Evolutionary conservation across 2,329 filamentous ascomycete species (phyloP), one percentile per base, ranked within the genome.

Genomic region (Sordariomycetes sp.): DNA sequence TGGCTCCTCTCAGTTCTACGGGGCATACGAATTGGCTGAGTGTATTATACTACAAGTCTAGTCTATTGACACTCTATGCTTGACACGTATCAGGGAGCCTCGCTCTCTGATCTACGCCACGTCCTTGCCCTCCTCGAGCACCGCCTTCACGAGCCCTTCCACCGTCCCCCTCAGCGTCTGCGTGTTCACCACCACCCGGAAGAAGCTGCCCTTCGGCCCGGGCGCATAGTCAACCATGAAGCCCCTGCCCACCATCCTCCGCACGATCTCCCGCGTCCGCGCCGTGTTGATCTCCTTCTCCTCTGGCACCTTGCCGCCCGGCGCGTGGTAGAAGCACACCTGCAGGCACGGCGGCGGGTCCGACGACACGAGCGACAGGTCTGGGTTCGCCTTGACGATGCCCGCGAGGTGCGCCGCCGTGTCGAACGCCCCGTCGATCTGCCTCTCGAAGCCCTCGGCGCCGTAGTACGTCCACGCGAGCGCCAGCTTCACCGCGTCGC

Each of bases 391-490:
- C 5, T 76, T 71, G 2, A 97, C 68, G 1, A 85, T 70, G 0
- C 67, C 68, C 0, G 87, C 83, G n/a, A 97, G 76, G 64, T 89
- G 79, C 3, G 78, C 75, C 0, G 91, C 91, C 60, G 83, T 79
- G 11, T 77, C 79, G 66, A 93, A 96, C 0, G 88, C 92, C 35
- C 79, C 72, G 64, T 93, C 86, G 57, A 92, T 80, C 66, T 87
- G 84, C 12, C 69, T 64, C 63, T 79, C 82, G 68, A 95, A 94
- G 1, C 93, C 90, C 3, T 76, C 69, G 0, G 81, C 79, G 28
- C 94, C 94, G 71, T 97, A 90, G 76, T 96, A 97, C 57, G 90
- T 83, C 89, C 94, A 97, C 3, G 86, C 81, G 4, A 97, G 78
- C 25, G 90, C 93, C 51, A 97, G 77, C 74, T 97, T 99, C 55